Percentiles rank a stretch among this genome's conserved stretches.
These are phyloP conservation scores for Cicer arietinum DNA, from an alignment of 306 rosid species.

Conservation along the genomic window DNA sequence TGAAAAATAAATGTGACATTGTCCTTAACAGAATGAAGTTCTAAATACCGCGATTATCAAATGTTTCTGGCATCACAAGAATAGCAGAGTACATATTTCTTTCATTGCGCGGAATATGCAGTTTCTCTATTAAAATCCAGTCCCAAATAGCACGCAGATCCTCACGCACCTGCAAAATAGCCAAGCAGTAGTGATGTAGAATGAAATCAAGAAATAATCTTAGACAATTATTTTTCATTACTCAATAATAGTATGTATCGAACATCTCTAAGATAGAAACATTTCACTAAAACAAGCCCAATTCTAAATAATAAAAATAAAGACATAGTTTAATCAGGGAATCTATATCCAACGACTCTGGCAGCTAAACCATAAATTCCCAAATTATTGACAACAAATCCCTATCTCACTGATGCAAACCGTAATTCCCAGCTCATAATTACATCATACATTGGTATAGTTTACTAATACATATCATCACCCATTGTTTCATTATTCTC, in stretches of 20 bases:
- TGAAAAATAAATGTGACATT: constrained; percentile 36
- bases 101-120: constrained; percentile 75
- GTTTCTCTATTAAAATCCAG: constrained; percentile 82
- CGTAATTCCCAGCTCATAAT: not conserved
- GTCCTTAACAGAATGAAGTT: constrained; percentile 29
- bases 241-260: not conserved
- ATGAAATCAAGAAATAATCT: constrained; percentile 31
- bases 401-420: not conserved
- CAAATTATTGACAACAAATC: not conserved
- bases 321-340: constrained; percentile 13
- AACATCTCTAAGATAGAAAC: constrained; percentile 15
- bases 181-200: constrained; percentile 42
- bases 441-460: not conserved
- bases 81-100: constrained; percentile 85
- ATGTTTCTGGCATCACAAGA: constrained; percentile 89
- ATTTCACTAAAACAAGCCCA: constrained; percentile 6
- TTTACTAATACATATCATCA: not conserved
- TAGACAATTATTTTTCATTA: not conserved
- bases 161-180: constrained; percentile 72
- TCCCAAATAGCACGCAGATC: constrained; percentile 90
- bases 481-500: not conserved
- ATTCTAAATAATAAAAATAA: not conserved
- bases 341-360: not conserved
- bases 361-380: constrained; percentile 20
- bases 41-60: constrained; percentile 82